These are phyloP conservation scores for Petunia axillaris DNA, from an alignment of 257 asterid genomes.

Conservation along the genomic window DNA sequence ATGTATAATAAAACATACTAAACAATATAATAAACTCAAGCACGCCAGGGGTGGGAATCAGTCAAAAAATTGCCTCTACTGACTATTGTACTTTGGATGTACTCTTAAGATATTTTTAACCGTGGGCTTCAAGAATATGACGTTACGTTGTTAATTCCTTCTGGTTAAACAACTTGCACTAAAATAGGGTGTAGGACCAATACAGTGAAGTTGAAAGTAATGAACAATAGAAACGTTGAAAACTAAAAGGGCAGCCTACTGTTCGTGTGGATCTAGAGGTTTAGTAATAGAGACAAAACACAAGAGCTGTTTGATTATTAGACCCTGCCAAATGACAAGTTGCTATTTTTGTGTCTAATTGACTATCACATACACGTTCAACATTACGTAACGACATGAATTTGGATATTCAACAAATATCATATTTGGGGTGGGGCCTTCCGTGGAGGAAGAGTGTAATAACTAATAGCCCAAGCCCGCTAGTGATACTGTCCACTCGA, in stretches of 20 bases:
- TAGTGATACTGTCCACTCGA: too few relatives aligned
- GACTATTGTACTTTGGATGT: too few relatives aligned
- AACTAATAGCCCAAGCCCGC: too few relatives aligned
- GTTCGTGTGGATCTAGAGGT: neutral
- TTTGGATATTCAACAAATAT: neutral
- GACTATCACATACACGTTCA: neutral
- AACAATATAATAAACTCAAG: neutral
- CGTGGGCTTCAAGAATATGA: neutral
- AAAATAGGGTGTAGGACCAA: neutral
- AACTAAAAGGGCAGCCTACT: neutral
- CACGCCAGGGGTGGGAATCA: neutral
- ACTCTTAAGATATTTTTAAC: too few relatives aligned
- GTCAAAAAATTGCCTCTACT: neutral
- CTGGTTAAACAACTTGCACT: neutral
- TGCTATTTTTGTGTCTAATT: neutral
- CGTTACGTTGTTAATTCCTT: neutral
- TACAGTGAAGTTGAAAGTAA: neutral
- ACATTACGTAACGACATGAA: neutral
- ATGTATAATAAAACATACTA: too few relatives aligned
- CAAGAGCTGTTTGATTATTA: neutral
- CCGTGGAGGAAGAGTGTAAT: too few relatives aligned
- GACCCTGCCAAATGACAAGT: neutral
- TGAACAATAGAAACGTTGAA: neutral
- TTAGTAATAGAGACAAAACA: neutral
- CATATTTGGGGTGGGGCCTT: neutral